phyloP scores from a whole-genome alignment of 768 basidiomycete species.

The Guyanaporus albipodus region DNA sequence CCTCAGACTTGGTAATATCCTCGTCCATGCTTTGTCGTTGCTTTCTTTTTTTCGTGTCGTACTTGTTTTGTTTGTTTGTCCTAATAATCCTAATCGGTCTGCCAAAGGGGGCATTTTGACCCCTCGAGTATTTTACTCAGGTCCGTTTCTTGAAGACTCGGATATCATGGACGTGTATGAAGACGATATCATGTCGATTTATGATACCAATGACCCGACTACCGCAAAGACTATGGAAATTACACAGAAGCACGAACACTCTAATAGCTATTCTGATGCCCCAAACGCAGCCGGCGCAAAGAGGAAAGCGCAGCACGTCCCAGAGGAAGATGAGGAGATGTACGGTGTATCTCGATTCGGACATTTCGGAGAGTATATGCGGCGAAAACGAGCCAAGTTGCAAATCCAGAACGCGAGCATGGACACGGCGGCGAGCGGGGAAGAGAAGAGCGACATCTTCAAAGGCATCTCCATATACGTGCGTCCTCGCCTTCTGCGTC shows the following conservation, averaged over 20 bases:
- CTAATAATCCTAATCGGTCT: not conserved
- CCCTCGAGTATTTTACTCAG: constrained; percentile 6
- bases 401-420: constrained; percentile 68
- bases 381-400: constrained; percentile 84
- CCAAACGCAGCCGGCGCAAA: constrained; percentile 10
- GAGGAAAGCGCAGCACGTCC: constrained; percentile 13
- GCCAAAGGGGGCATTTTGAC: too few relatives aligned
- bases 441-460: constrained; percentile 53
- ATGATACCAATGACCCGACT: constrained; percentile 17
- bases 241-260: constrained; percentile 38
- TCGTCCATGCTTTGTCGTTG: too few relatives aligned
- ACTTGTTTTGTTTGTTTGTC: too few relatives aligned
- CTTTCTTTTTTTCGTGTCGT: too few relatives aligned
- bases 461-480: constrained; percentile 79
- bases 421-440: constrained; percentile 18
- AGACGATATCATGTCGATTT: constrained; percentile 2
- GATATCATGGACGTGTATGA: constrained; percentile 34
- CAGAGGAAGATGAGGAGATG: constrained; percentile 40
- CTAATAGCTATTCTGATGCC: constrained; percentile 9
- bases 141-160: constrained; percentile 4
- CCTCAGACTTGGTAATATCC: too few relatives aligned
- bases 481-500: constrained; percentile 27
- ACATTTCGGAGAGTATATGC: constrained; percentile 85
- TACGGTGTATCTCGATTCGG: constrained; percentile 84
- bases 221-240: constrained; percentile 22